These are phyloP conservation scores for Prinsepia uniflora DNA, from an alignment of 306 rosid genomes.

Conservation along the genomic window DNA sequence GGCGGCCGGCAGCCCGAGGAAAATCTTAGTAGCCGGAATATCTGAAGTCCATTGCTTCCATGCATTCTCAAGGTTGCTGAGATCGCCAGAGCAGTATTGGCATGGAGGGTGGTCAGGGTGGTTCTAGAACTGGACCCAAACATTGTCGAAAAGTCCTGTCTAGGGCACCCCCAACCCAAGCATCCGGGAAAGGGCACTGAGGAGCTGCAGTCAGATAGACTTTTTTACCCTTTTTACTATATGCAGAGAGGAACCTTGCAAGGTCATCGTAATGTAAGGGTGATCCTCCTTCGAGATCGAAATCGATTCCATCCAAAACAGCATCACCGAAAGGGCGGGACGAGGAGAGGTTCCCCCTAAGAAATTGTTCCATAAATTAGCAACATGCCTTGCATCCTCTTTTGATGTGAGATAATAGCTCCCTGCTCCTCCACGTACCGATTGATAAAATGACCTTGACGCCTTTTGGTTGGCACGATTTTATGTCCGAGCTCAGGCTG, in stretches of 20 bases:
- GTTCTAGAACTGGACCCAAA: slow-evolving; percentile 67
- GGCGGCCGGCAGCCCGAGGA: slow-evolving; percentile 53
- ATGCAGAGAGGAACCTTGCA: slow-evolving; percentile 40
- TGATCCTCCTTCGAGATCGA: slow-evolving; percentile 62
- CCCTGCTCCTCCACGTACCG: slow-evolving; percentile 53
- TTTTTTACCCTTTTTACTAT: slow-evolving; percentile 38
- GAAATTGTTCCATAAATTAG: slow-evolving; percentile 56
- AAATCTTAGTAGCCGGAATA: slow-evolving; percentile 41
- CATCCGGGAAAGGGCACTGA: slow-evolving; percentile 61
- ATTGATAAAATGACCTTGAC: slow-evolving; percentile 53
- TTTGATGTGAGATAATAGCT: slow-evolving; percentile 44
- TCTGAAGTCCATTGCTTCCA: slow-evolving; percentile 53
- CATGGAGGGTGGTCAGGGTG: slow-evolving; percentile 50
- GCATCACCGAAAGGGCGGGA: slow-evolving; percentile 51
- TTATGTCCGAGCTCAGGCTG: slow-evolving; percentile 35
- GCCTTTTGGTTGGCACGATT: slow-evolving; percentile 40
- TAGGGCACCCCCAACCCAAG: slow-evolving; percentile 49
- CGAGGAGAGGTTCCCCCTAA: slow-evolving; percentile 47
- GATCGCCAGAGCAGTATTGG: slow-evolving; percentile 43
- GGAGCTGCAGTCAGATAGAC: slow-evolving; percentile 55
- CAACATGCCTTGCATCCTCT: slow-evolving; percentile 44
- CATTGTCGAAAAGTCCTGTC: slow-evolving; percentile 55
- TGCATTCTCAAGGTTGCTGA: slow-evolving; percentile 33
- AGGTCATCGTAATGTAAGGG: slow-evolving; percentile 47
- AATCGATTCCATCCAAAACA: slow-evolving; percentile 58